Evolutionary conservation across 768 basidiomycete genomes (phyloP), one percentile per base, ranked within the genome.

Genomic region (Leccinum disarticulatum): DNA sequence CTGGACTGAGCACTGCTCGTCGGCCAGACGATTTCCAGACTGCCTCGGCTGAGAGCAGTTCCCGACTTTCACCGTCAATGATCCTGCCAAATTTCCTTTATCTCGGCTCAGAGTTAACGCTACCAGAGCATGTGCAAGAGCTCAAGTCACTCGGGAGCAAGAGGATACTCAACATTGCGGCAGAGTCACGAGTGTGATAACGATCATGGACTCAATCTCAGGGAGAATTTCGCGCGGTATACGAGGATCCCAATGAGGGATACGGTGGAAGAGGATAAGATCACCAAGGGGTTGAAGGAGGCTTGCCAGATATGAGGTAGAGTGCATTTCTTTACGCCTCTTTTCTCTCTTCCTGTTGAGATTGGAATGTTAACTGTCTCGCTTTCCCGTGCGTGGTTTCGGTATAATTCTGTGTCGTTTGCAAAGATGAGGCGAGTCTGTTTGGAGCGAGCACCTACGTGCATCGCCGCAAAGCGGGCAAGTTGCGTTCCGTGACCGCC

Each of bases 381-480:
- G 28, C 25, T 47, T 38, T 36, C 19, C 6, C 30, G 58, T 50
- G 27, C 53, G 47, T 60, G 47, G 60, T 54, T 57, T 61, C 51
- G 58, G 56, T 49, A 31, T 31, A 14, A 11, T 22, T 41, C 52
- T 36, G 38, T 43, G 41, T n/a, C 13, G 33, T 36, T 57, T 46
- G 54, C 33, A 41, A 64, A 97, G 95, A 97, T 70, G 95, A 98
- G 66, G 95, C 95, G 2, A 85, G 90, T 51, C 74, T 98, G 55
- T 93, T 94, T 64, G 91, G 88, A 0, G 84, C 92, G 19, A 87
- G 94, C 6, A 91, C 91, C 2, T 98, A 96, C 67, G 94, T 98
- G 14, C 96, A 98, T 71, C 98, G 95, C 76, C 98, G 95, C 76
- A 93, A 91, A 76, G 95, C 92, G 5, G 96, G 95, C 5, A 97